These are phyloP conservation scores for Chrysoporthe puriensis DNA, from an alignment of 2,329 filamentous ascomycete species.

Conservation along the genomic window DNA sequence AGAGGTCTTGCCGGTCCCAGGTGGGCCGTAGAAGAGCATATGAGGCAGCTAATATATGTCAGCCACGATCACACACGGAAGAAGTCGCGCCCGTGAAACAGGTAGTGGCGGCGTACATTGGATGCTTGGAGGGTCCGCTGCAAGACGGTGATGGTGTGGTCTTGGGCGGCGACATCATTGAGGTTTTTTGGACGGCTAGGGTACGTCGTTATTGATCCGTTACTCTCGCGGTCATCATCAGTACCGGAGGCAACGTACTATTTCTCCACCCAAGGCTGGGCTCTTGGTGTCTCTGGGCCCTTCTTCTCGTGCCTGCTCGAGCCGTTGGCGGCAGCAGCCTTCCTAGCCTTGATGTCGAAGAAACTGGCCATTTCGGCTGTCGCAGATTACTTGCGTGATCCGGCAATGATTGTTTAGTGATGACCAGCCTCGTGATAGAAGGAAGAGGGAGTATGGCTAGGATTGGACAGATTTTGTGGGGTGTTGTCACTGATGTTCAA, in stretches of 20 bases:
- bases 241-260: constrained; percentile 63
- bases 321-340: constrained; percentile 71
- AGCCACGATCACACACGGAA: constrained; percentile 4
- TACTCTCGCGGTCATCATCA: background rate
- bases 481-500: background rate
- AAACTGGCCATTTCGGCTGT: constrained; percentile 76
- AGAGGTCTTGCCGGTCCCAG: constrained; percentile 96
- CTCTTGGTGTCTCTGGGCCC: constrained; percentile 64
- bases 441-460: background rate
- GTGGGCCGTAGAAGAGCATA: constrained; percentile 99
- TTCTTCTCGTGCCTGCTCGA: constrained; percentile 65
- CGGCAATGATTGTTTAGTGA: background rate
- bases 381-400: background rate
- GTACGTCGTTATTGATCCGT: constrained; percentile 30
- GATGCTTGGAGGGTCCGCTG: constrained; percentile 91
- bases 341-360: constrained; percentile 92
- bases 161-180: constrained; percentile 93
- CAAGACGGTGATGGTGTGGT: constrained; percentile 92
- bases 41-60: constrained; percentile 73
- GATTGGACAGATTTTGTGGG: background rate
- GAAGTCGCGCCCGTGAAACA: background rate
- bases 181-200: constrained; percentile 87
- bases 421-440: background rate
- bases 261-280: constrained; percentile 98
- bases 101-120: constrained; percentile 62